Percentiles rank a stretch among this genome's conserved stretches.
phyloP scores from a whole-genome alignment of 2,329 filamentous ascomycete species.

The Tricladium varicosporioides region DNA sequence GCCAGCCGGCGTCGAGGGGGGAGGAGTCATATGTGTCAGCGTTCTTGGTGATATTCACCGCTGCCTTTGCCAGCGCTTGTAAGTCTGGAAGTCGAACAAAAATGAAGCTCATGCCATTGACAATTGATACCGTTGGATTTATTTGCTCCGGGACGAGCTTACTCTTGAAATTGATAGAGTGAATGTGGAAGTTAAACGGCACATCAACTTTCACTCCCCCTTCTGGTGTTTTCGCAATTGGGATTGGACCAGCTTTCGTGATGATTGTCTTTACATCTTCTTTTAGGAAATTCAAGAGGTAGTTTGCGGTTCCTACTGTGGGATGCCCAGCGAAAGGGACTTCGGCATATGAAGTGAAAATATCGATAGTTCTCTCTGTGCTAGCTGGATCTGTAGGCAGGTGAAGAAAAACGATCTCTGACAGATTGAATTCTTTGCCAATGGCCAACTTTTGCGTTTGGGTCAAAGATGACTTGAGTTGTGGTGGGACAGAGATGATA shows the following conservation, averaged over 20 bases:
- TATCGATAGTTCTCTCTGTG: constrained; percentile 48
- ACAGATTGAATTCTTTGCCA: constrained; percentile 62
- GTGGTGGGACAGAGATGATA: constrained; percentile 51
- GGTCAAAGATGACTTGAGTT: constrained; percentile 39
- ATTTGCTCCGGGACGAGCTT: constrained; percentile 38
- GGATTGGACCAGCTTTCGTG: constrained; percentile 57
- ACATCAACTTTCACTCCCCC: constrained; percentile 59
- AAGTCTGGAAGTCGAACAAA: constrained; percentile 60
- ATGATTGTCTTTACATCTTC: constrained; percentile 36
- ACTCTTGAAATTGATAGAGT: constrained; percentile 36
- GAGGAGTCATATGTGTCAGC: constrained; percentile 29
- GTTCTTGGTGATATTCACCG: constrained; percentile 31
- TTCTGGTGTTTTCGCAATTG: constrained; percentile 40
- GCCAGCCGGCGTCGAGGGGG: constrained; percentile 28
- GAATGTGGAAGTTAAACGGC: constrained; percentile 65
- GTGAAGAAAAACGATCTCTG: constrained; percentile 63
- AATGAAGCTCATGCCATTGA: constrained; percentile 73
- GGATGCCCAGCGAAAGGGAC: constrained; percentile 63
- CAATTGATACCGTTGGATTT: constrained; percentile 57
- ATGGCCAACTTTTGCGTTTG: constrained; percentile 56
- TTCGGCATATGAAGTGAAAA: constrained; percentile 55
- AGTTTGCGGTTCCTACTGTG: constrained; percentile 53
- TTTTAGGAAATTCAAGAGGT: constrained; percentile 37
- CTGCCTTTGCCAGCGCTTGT: constrained; percentile 40
- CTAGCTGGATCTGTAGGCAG: constrained; percentile 31